Base-by-base conservation (phyloP, 495 filamentous ascomycete species). In the Lasiosphaeris hirsuta region DNA sequence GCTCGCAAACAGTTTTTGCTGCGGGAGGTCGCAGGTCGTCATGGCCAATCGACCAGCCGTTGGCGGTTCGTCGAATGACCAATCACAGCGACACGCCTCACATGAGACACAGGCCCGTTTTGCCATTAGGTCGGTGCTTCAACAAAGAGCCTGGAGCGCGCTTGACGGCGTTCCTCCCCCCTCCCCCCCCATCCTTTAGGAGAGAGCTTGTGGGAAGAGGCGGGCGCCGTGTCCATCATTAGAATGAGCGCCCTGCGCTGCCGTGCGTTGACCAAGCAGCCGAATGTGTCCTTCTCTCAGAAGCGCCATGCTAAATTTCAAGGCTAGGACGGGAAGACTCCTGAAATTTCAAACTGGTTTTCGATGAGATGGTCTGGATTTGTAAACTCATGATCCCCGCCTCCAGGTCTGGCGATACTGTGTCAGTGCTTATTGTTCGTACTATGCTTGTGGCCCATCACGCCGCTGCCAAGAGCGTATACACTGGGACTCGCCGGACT, bases 91-190 rank as follows among this genome's bases (percentile, higher is more conserved):
- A 36, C 49, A 51, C 40, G 35, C 49, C 43, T 40, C 49, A 51
- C 49, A 51, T 51, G 49, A 51, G 49, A 51, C 49, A 23, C 46
- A 51, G 49, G 49, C 49, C 23, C 15, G 49, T 51, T 51, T 51
- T 51, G 49, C 49, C 49, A 51, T 51, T n/a, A 9, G n/a, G 33
- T 51, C 38, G 48, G 48, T 48, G 45, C 45, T 48, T 48, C 13
- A 34, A 30, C 5, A 30, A 30, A 30, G 23, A 30, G 33, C 30
- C 30, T 9, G 14, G 42, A n/a, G 11, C 17, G 43, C 43, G 13
- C 43, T 19, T 46, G 13, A 46, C 13, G 43, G 11, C n/a, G 5
- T 23, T 4, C 11, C 8, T 36, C 19, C 11, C 46, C 10, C 11
- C 8, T 36, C 19, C 11, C 23, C 46, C 46, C 46, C 46, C 36